Evolutionary conservation across 805 yeast genomes (phyloP), one percentile per base, ranked within the genome.

Genomic region (Candida endomychidarum): DNA sequence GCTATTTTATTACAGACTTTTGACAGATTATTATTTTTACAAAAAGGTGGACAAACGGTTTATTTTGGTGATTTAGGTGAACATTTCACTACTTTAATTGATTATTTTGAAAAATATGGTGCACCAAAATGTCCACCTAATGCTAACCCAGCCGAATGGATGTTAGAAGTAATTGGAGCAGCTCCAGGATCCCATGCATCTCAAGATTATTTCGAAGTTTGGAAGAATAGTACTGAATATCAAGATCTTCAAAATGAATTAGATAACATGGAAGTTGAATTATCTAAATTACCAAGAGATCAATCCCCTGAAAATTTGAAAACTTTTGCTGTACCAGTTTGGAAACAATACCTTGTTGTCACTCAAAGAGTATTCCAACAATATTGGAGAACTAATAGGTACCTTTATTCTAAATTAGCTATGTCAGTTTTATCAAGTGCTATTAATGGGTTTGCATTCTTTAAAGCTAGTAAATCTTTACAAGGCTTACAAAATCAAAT

Each of bases 131-230:
- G 70, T 56, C 68, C 67, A 6, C 38, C 46, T 18, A 61, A 61
- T 50, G 65, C 69, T 6, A 63, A 63, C 45, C 69, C 70, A 3
- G 69, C 68, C 14, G 96, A 87, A 65, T 88, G 95, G 93, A 88
- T 88, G 95, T 70, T 88, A 63, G 84, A 84, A 48, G 85, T 81
- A 47, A 82, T 83, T 52, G 89, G 90, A 53, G 88, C 89, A 38
- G 88, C 88, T 26, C 89, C 89, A 8, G 88, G 88, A 39, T 76
- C 86, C 27, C 82, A 78, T 50, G 84, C 88, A 12, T 68, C 69
- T 34, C 85, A 80, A 60, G 85, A 84, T 58, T 84, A 81, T 53
- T 72, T 77, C 54, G 81, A 84, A 54, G 86, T 83, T 36, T 86
- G 96, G 96, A 62, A 74, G 57, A 71, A 73, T 34, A 86, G 95